phyloP scores from a whole-genome alignment of 257 asterid species.

The Salvia miltiorrhiza region DNA sequence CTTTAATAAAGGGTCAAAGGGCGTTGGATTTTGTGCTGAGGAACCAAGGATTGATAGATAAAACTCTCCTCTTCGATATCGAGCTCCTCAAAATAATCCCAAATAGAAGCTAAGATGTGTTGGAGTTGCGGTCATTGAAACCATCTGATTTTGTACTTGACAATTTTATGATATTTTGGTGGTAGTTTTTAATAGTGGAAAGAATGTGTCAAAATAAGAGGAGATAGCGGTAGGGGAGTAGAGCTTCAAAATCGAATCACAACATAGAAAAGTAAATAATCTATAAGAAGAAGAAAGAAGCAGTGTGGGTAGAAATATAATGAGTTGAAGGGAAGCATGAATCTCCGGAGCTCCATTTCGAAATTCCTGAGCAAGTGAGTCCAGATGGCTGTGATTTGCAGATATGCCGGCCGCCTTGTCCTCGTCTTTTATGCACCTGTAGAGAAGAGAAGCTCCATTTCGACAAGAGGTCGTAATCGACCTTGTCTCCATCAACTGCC shows the following conservation, averaged over 20 bases:
- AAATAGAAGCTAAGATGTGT: constrained; percentile 35
- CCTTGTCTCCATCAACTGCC: constrained; percentile 47
- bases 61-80: constrained; percentile 89
- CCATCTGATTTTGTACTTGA: neutral
- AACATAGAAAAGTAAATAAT: neutral
- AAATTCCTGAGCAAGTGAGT: constrained; percentile 88
- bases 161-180: neutral
- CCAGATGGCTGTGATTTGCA: constrained; percentile 93
- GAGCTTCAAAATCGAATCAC: neutral
- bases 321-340: constrained; percentile 27
- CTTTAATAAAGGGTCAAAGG: constrained; percentile 79
- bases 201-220: neutral
- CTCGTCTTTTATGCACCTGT: constrained; percentile 83
- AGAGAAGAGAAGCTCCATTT: constrained; percentile 72
- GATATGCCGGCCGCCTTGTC: constrained; percentile 83
- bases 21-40: constrained; percentile 88
- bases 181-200: neutral
- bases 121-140: neutral
- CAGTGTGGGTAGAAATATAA: neutral
- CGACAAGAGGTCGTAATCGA: constrained; percentile 75
- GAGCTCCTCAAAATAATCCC: constrained; percentile 83
- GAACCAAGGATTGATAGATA: constrained; percentile 95
- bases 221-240: neutral
- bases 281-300: neutral
- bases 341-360: constrained; percentile 62